These are phyloP conservation scores for Hippophae rhamnoides DNA, from an alignment of 306 rosid genomes.

Conservation along the genomic window DNA sequence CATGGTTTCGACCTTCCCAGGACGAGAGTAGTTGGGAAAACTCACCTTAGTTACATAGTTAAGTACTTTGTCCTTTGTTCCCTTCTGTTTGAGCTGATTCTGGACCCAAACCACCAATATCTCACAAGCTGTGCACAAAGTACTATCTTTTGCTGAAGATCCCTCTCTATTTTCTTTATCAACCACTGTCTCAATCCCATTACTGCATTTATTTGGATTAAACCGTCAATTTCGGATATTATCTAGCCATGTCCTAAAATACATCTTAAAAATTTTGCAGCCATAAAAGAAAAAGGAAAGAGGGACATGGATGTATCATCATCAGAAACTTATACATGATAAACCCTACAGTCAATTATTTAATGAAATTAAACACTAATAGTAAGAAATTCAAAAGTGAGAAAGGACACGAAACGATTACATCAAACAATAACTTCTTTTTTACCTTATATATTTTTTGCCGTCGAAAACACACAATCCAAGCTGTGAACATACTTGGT, in stretches of 20 bases:
- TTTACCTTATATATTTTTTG: slow-evolving; percentile 39
- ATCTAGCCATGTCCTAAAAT: too few relatives aligned
- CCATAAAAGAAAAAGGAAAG: too few relatives aligned
- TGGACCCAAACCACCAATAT: slow-evolving; percentile 72
- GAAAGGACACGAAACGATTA: not conserved
- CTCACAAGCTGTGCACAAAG: slow-evolving; percentile 61
- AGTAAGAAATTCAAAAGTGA: not conserved
- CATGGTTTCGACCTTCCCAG: too few relatives aligned
- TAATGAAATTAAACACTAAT: too few relatives aligned
- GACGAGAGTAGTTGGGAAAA: slow-evolving; percentile 1
- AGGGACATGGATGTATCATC: too few relatives aligned
- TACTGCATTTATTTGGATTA: slow-evolving; percentile 28
- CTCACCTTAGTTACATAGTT: slow-evolving; percentile 53
- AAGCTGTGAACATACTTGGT: slow-evolving; percentile 46
- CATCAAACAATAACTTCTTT: not conserved
- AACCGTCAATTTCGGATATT: slow-evolving; percentile 10
- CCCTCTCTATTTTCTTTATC: slow-evolving; percentile 33
- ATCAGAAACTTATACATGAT: too few relatives aligned
- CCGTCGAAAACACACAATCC: slow-evolving; percentile 43
- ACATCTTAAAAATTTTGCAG: too few relatives aligned
- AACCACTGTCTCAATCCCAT: slow-evolving; percentile 57
- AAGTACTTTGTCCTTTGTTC: slow-evolving; percentile 51
- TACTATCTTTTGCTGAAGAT: slow-evolving; percentile 24
- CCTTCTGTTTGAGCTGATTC: slow-evolving; percentile 53
- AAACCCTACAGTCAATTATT: too few relatives aligned